Evolutionary conservation across 1,139 yeast species (phyloP).

Genomic region (Lodderomyces jiufengensis): DNA sequence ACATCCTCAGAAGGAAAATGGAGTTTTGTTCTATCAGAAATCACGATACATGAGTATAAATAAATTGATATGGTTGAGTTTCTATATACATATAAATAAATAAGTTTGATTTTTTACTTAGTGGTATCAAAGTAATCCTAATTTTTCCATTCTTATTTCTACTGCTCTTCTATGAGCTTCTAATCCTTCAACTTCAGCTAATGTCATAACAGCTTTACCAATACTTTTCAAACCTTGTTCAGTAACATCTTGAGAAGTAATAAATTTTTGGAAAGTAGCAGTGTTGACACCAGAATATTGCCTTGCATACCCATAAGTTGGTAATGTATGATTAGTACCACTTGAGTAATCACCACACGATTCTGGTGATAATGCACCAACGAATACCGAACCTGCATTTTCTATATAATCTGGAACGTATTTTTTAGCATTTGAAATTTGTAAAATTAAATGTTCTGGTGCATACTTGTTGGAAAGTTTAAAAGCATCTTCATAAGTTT

Average conservation of each 20-base stretch:
- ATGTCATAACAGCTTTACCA: slow-evolving; percentile 93
- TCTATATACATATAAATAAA: slow-evolving; percentile 5
- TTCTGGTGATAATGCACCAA: slow-evolving; percentile 94
- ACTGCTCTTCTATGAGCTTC: slow-evolving; percentile 98
- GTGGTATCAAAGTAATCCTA: slow-evolving; percentile 47
- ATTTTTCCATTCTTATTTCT: slow-evolving; percentile 82
- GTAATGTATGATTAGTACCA: slow-evolving; percentile 96
- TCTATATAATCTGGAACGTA: slow-evolving; percentile 71
- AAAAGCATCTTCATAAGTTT: slow-evolving; percentile 72
- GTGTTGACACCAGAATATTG: slow-evolving; percentile 98
- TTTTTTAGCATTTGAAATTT: slow-evolving; percentile 69
- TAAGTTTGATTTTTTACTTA: too few species aligned
- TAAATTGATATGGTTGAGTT: too few species aligned
- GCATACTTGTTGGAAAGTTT: slow-evolving; percentile 85
- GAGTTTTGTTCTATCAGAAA: slow-evolving; percentile 55
- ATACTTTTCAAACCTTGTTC: slow-evolving; percentile 80
- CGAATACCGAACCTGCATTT: slow-evolving; percentile 95
- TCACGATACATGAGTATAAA: too few species aligned
- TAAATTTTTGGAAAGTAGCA: slow-evolving; percentile 90
- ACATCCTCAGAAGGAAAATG: slow-evolving; percentile 57
- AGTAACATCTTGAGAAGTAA: slow-evolving; percentile 88
- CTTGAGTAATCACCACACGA: slow-evolving; percentile 98
- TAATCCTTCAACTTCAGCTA: slow-evolving; percentile 95
- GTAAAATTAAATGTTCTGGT: slow-evolving; percentile 95
- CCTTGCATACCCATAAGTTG: slow-evolving; percentile 96